Conservation (phyloP, 1,139 yeast species). For the Meyerozyma carpophila region DNA sequence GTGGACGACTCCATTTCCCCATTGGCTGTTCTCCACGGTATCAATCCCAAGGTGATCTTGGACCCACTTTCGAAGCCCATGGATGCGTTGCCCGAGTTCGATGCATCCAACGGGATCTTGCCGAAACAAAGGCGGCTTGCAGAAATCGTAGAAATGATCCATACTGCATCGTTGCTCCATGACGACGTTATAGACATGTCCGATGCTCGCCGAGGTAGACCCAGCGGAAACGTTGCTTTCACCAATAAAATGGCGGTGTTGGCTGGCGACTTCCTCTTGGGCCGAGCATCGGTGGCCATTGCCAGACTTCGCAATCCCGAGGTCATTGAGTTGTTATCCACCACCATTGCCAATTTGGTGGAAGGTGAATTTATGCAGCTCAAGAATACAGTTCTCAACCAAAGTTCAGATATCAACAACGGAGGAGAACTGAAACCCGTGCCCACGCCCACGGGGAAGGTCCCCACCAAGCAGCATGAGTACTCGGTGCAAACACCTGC, state of each 20-base stretch:
- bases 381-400: slow-evolving; percentile 73
- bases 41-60: slow-evolving; percentile 71
- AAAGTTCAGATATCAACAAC: slow-evolving; percentile 40
- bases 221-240: slow-evolving; percentile 89
- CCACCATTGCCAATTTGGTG: slow-evolving; percentile 92
- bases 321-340: slow-evolving; percentile 90
- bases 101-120: slow-evolving; percentile 60
- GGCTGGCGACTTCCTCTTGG: slow-evolving; percentile 93
- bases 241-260: slow-evolving; percentile 96
- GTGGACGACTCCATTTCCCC: slow-evolving; percentile 70
- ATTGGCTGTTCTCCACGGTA: slow-evolving; percentile 76
- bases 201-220: slow-evolving; percentile 84
- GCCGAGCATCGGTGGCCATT: slow-evolving; percentile 93
- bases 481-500: slow-evolving; percentile 44
- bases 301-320: slow-evolving; percentile 94
- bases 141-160: slow-evolving; percentile 97
- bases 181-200: slow-evolving; percentile 96
- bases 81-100: slow-evolving; percentile 62
- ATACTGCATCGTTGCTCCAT: slow-evolving; percentile 92
- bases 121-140: slow-evolving; percentile 95
- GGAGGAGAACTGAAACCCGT: slow-evolving; percentile 46
- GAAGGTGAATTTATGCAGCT: slow-evolving; percentile 99
- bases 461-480: slow-evolving; percentile 56
- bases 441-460: slow-evolving; percentile 61
- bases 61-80: slow-evolving; percentile 84